These are phyloP conservation scores for Xylaria telfairii DNA, from an alignment of 495 filamentous ascomycete species.

Conservation along the genomic window DNA sequence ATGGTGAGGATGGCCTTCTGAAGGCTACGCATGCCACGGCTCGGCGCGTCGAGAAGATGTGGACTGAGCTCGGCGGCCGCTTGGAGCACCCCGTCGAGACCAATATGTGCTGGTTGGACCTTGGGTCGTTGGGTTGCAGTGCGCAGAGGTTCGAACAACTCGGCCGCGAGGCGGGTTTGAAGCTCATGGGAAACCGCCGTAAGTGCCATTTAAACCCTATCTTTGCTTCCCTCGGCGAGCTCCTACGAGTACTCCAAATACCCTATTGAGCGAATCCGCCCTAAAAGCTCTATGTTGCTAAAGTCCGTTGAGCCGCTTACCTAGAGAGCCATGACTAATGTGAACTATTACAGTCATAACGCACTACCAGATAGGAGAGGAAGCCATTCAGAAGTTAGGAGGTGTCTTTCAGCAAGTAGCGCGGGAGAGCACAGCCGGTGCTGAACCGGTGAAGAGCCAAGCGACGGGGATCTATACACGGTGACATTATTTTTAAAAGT, in stretches of 20 bases:
- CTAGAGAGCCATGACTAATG: neutral
- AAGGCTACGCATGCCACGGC: conserved; percentile 66
- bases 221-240: neutral
- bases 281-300: neutral
- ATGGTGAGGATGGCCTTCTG: conserved; percentile 67
- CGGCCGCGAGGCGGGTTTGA: conserved; percentile 58
- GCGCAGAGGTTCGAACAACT: conserved; percentile 52
- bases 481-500: conserved; percentile 10
- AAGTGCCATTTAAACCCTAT: conserved; percentile 6
- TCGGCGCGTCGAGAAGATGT: conserved; percentile 64
- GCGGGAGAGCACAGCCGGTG: conserved; percentile 22
- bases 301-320: neutral
- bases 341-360: conserved; percentile 51
- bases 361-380: conserved; percentile 67
- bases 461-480: conserved; percentile 10
- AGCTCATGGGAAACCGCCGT: conserved; percentile 53
- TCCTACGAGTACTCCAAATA: neutral
- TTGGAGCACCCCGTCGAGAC: conserved; percentile 68
- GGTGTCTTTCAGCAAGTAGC: conserved; percentile 51
- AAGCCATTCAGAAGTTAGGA: conserved; percentile 55
- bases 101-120: conserved; percentile 89
- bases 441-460: neutral
- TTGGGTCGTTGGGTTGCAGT: conserved; percentile 55
- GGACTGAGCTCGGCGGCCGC: conserved; percentile 65
- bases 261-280: neutral